Conservation (phyloP, 2,329 filamentous ascomycete species). For the Phaeosphaeria sp. region DNA sequence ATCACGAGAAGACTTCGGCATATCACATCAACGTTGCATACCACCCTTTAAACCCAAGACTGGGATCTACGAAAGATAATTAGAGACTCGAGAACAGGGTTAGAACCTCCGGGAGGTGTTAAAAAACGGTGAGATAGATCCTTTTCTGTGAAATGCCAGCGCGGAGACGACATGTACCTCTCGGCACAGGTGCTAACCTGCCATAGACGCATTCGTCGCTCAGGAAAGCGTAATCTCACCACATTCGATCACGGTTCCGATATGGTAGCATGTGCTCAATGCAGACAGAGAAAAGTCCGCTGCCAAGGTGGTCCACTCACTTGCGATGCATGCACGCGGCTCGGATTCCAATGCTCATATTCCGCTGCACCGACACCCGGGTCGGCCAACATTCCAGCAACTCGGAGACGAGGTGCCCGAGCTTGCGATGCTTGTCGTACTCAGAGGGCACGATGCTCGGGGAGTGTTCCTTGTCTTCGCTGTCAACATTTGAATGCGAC, state of each 20-base stretch:
- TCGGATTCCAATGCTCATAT: slow-evolving; percentile 14
- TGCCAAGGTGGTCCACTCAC: slow-evolving; percentile 8
- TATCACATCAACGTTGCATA: background rate
- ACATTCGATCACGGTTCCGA: background rate
- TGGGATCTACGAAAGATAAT: too few relatives aligned
- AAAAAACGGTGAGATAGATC: background rate
- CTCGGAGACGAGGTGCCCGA: slow-evolving; percentile 2
- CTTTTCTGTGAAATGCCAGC: background rate
- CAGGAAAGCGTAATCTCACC: too few relatives aligned
- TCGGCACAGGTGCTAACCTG: background rate
- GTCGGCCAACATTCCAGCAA: background rate
- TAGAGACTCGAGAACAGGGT: too few relatives aligned
- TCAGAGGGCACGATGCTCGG: slow-evolving; percentile 7
- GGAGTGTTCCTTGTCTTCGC: slow-evolving; percentile 6
- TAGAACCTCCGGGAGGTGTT: too few relatives aligned
- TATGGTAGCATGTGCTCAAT: slow-evolving; percentile 9
- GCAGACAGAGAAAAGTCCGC: slow-evolving; percentile 14
- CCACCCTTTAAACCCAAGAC: too few relatives aligned
- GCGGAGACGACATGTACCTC: background rate
- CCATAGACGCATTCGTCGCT: background rate
- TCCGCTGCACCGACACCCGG: background rate
- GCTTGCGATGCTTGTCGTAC: slow-evolving; percentile 8
- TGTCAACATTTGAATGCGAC: slow-evolving; percentile 5
- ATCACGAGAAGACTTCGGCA: background rate
- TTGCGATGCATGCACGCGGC: slow-evolving; percentile 14